Base-by-base conservation (phyloP, 2,329 filamentous ascomycete species). In the Colletotrichum navitas region DNA sequence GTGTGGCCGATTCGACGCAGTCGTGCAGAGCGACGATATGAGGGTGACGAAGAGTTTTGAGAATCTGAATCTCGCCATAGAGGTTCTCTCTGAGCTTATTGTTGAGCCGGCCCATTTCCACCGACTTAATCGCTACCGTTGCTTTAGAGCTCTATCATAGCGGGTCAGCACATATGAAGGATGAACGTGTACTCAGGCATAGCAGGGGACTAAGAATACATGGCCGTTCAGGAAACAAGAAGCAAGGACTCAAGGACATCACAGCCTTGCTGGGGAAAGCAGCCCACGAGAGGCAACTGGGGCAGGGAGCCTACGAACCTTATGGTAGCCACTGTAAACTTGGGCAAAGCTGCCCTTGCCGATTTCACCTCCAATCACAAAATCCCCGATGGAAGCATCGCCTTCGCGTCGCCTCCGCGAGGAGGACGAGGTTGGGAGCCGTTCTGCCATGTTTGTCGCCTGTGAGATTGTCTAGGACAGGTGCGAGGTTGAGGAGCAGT, bases 271-370 rank as follows among this genome's bases (percentile, higher is more conserved):
- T 12, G 63, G 65, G 34, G 56, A 59, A 5, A 49, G 14, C n/a
- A 18, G 24, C 66, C 49, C 51, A 47, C 54, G 43, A 61, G 63
- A 61, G n/a, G 65, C 62, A 32, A 47, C 64, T 63, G n/a, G 70
- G 45, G 58, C 66, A 84, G 51, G 29, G 54, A 55, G 61, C 26
- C 41, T 21, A 73, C 91, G 83, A 84, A 97, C 94, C 84, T 92
- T 92, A 83, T 97, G 93, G 76, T 91, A 90, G 74, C 93, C 94
- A 80, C 93, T 90, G 81, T 96, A 98, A 75, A 99, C 96, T 76
- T 94, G 94, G 75, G 96, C 96, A 85, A 98, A 99, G 85, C 96
- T 98, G 74, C 96, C 96, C 84, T 96, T 96, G 74, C 96, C 96
- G 80, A 98, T 98, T 84, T 98, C 94, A 76, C 93, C 91, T 76